A percentile compares a stretch with the other conserved stretches of the same genome.
Evolutionary conservation across 441 rosid genomes (phyloP).

Genomic region (Syzygium malaccense): DNA sequence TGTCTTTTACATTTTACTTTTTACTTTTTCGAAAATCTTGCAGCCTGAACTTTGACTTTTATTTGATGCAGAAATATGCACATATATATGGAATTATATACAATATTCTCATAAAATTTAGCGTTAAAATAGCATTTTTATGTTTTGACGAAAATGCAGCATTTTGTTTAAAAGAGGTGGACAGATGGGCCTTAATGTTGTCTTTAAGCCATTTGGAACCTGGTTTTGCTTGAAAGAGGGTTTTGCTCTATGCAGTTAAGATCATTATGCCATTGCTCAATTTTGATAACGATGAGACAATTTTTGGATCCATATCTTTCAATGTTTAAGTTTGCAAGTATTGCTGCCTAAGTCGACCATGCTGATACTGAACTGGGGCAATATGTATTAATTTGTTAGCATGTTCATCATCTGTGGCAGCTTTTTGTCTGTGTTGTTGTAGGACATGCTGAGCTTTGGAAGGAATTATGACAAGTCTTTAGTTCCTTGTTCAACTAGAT

Average conservation of each 20-base stretch:
- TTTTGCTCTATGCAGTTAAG: not conserved
- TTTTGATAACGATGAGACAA: not conserved
- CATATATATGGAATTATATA: not conserved
- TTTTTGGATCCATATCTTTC: not conserved
- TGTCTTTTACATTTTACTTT: not conserved
- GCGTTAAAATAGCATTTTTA: not conserved
- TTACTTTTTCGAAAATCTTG: not conserved
- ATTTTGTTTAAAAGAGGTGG: not conserved
- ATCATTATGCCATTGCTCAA: not conserved
- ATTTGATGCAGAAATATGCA: not conserved
- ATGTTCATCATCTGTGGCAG: not conserved
- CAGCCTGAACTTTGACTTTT: not conserved
- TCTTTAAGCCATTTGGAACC: not conserved
- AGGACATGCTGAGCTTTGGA: not conserved
- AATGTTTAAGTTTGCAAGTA: not conserved
- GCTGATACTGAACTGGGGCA: not conserved
- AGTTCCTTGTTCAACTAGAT: not conserved
- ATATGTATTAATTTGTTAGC: not conserved
- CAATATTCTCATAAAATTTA: not conserved
- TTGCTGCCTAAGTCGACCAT: not conserved
- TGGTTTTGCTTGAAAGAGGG: not conserved
- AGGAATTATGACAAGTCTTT: not conserved
- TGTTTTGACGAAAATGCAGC: not conserved
- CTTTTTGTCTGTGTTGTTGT: not conserved
- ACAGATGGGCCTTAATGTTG: not conserved